These are phyloP conservation scores for Penicillium salamii DNA, from an alignment of 495 filamentous ascomycete species.

Conservation along the genomic window DNA sequence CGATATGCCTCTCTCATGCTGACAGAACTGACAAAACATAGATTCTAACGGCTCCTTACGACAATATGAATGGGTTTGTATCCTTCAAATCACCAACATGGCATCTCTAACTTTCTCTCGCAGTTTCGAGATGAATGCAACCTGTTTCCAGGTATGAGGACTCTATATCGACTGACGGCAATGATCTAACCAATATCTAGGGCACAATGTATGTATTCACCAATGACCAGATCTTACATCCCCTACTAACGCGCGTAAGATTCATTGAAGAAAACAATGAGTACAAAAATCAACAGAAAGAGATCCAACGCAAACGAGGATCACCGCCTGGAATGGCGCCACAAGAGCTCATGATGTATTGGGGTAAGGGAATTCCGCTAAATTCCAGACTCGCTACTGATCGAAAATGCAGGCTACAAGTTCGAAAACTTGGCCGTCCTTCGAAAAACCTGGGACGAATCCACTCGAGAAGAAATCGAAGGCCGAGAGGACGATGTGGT, in stretches of 20 bases:
- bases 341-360: constrained; percentile 64
- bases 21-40: constrained; percentile 25
- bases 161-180: constrained; percentile 12
- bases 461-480: constrained; percentile 73
- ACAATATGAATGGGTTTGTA: constrained; percentile 72
- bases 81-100: neutral
- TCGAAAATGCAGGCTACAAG: constrained; percentile 74
- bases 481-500: constrained; percentile 64
- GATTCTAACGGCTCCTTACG: constrained; percentile 84
- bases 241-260: constrained; percentile 41
- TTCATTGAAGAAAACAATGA: constrained; percentile 91
- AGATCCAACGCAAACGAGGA: constrained; percentile 48
- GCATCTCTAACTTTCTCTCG: neutral
- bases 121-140: constrained; percentile 96
- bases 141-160: constrained; percentile 72
- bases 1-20: neutral
- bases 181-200: constrained; percentile 39
- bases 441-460: constrained; percentile 66
- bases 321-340: constrained; percentile 55
- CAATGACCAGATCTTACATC: neutral
- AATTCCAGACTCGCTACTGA: neutral
- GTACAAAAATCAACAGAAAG: constrained; percentile 57
- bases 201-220: constrained; percentile 66
- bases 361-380: constrained; percentile 37
- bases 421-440: constrained; percentile 86